Evolutionary conservation across 2,329 filamentous ascomycete genomes (phyloP).

Genomic region (Escovopsis weberi): DNA sequence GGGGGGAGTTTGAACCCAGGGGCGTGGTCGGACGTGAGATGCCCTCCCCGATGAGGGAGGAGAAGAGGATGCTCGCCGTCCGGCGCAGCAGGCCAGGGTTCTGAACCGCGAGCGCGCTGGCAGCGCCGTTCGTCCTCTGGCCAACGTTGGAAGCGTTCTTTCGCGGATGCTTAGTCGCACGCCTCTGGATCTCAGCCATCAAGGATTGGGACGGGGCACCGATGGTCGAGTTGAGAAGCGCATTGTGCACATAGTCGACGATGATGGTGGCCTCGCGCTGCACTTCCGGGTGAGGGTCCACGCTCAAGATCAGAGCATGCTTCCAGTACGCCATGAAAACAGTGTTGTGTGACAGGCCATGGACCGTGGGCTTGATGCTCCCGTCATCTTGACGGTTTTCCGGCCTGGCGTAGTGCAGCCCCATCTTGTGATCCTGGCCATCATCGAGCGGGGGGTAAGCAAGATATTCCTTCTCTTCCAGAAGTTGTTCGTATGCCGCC

Average conservation of each 20-base stretch:
- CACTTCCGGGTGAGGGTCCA: constrained; percentile 89
- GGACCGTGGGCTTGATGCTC: constrained; percentile 38
- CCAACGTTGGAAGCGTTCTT: constrained; percentile 26
- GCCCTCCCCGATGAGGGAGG: constrained; percentile 39
- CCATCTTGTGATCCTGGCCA: constrained; percentile 44
- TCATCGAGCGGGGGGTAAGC: constrained; percentile 40
- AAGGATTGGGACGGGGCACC: constrained; percentile 54
- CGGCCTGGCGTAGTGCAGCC: constrained; percentile 44
- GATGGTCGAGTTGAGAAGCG: constrained; percentile 63
- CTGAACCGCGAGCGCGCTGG: constrained; percentile 29
- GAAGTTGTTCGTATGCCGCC: constrained; percentile 77
- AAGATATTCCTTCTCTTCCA: constrained; percentile 65
- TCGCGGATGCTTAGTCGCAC: constrained; percentile 31
- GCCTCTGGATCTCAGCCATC: constrained; percentile 56
- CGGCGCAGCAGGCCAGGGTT: constrained; percentile 46
- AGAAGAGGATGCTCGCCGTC: constrained; percentile 49
- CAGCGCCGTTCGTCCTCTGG: constrained; percentile 28
- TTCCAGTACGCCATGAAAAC: constrained; percentile 93
- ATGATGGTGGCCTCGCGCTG: constrained; percentile 73
- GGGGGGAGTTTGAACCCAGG: constrained; percentile 13
- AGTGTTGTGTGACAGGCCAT: constrained; percentile 65
- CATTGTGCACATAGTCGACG: constrained; percentile 70
- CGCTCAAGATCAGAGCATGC: constrained; percentile 75
- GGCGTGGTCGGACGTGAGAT: constrained; percentile 21
- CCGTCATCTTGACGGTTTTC: constrained; percentile 43